These are phyloP conservation scores for Fomitopsis pinicola DNA, from an alignment of 1,284 basidiomycete genomes.

Conservation along the genomic window DNA sequence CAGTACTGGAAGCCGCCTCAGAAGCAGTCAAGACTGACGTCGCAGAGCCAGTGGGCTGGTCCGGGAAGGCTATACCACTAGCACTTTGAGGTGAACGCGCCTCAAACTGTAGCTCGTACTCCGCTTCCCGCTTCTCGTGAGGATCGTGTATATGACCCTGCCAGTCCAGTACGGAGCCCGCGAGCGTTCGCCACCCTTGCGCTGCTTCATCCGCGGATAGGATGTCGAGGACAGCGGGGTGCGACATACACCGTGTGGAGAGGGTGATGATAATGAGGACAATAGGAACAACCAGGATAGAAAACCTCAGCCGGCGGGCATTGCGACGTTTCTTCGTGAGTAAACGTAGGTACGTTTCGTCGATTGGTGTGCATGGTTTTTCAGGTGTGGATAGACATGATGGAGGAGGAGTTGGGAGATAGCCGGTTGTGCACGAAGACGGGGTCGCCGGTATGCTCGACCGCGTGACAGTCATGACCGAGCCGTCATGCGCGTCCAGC, in stretches of 20 bases:
- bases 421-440: not conserved
- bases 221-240: slow-evolving; percentile 42
- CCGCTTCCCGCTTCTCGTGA: slow-evolving; percentile 7
- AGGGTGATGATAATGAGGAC: slow-evolving; percentile 48
- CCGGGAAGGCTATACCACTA: slow-evolving; percentile 9
- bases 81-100: not conserved
- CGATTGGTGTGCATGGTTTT: not conserved
- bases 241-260: slow-evolving; percentile 45
- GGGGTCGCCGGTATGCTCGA: slow-evolving; percentile 10
- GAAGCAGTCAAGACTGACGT: slow-evolving; percentile 2
- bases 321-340: slow-evolving; percentile 32
- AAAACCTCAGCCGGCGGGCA: slow-evolving; percentile 42
- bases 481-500: slow-evolving; percentile 2
- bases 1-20: slow-evolving; percentile 4
- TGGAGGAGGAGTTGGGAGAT: not conserved
- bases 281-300: slow-evolving; percentile 50
- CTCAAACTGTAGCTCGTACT: not conserved
- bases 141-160: slow-evolving; percentile 40
- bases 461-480: slow-evolving; percentile 8
- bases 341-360: not conserved
- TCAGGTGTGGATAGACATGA: not conserved
- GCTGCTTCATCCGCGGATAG: slow-evolving; percentile 26
- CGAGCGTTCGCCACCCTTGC: slow-evolving; percentile 10
- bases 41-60: slow-evolving; percentile 7
- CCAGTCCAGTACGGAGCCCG: slow-evolving; percentile 26